Conservation (phyloP, 2,329 filamentous ascomycete species). For the Hymenoscyphus albidus region DNA sequence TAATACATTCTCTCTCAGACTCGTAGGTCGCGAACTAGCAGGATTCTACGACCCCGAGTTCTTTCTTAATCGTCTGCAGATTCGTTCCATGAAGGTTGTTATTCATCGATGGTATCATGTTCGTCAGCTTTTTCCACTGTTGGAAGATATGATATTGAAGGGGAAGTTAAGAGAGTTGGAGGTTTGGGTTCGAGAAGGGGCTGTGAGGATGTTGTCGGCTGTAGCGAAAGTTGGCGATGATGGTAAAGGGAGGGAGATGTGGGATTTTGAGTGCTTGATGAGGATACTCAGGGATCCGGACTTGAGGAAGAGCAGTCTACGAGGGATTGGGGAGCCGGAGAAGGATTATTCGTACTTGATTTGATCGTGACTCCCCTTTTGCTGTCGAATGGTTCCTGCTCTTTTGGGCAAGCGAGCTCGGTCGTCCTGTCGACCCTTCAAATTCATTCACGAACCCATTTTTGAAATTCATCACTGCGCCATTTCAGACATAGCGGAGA, state of each 20-base stretch:
- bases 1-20: slow-evolving; percentile 27
- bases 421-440: background rate
- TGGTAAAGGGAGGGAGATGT: background rate
- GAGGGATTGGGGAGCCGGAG: background rate
- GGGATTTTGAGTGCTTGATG: background rate
- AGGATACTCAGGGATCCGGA: slow-evolving; percentile 1
- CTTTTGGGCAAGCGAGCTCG: background rate
- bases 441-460: background rate
- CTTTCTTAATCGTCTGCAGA: slow-evolving; percentile 18
- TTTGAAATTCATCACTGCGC: background rate
- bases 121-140: slow-evolving; percentile 22
- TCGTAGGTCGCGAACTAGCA: slow-evolving; percentile 18
- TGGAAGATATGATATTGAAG: slow-evolving; percentile 30
- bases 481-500: background rate
- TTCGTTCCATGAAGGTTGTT: slow-evolving; percentile 20
- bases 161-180: slow-evolving; percentile 28
- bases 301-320: slow-evolving; percentile 1
- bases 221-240: background rate
- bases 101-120: slow-evolving; percentile 24
- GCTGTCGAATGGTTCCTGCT: background rate
- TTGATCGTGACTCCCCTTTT: background rate
- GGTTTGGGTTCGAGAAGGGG: slow-evolving; percentile 10
- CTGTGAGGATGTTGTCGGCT: background rate
- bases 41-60: slow-evolving; percentile 22
- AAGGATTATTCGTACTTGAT: slow-evolving; percentile 2